Conservation (phyloP, 148 eudicot genomes). For the Drosera capensis region DNA sequence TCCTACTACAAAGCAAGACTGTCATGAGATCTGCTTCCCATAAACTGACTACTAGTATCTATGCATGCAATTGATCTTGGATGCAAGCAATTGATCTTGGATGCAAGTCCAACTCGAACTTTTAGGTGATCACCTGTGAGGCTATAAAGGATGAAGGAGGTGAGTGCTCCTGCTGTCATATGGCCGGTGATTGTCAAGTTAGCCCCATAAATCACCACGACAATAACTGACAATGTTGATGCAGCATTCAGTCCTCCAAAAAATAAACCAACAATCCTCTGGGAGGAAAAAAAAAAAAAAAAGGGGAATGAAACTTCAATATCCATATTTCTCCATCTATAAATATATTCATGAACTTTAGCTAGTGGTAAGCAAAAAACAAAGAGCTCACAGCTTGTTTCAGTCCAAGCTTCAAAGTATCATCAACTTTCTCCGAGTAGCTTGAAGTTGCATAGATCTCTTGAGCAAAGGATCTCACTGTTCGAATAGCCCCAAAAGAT, state of each 20-base stretch:
- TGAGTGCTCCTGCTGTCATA: constrained; percentile 71
- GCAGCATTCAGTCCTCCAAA: constrained; percentile 80
- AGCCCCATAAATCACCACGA: constrained; percentile 89
- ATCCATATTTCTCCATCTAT: too few relatives aligned
- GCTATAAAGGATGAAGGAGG: constrained; percentile 89
- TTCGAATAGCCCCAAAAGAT: constrained; percentile 83
- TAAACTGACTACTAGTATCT: too few relatives aligned
- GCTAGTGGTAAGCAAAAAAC: neutral
- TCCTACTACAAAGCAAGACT: too few relatives aligned
- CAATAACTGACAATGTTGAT: constrained; percentile 70
- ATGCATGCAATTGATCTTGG: too few relatives aligned
- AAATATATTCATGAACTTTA: neutral
- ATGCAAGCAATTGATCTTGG: neutral
- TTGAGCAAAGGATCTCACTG: constrained; percentile 90
- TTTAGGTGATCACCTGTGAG: constrained; percentile 41
- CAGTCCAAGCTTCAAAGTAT: constrained; percentile 66
- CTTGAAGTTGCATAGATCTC: constrained; percentile 47
- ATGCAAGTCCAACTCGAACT: neutral
- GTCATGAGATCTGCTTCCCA: too few relatives aligned
- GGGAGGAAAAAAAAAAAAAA: constrained; percentile 9
- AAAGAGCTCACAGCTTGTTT: constrained; percentile 62
- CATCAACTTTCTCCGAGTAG: constrained; percentile 85
- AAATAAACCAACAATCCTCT: constrained; percentile 66
- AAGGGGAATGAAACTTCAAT: neutral
- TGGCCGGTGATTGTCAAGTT: constrained; percentile 57